phyloP scores from a whole-genome alignment of 441 rosid genomes.

The Capsella rubella region DNA sequence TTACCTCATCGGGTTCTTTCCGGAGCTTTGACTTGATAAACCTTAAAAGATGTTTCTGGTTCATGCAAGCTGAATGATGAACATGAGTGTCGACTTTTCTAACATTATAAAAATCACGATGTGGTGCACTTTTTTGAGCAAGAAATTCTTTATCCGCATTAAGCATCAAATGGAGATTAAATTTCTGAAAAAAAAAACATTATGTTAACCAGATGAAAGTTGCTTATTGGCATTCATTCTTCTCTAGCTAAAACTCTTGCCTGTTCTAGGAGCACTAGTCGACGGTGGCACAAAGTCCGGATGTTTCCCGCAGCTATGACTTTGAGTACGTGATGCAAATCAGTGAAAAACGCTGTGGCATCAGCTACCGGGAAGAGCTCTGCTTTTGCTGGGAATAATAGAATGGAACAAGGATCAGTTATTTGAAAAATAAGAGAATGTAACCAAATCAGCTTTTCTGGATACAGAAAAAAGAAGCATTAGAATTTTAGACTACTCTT shows the following conservation, averaged over 20 bases:
- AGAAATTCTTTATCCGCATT: conserved; percentile 97
- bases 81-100: conserved; percentile 99
- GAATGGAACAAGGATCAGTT: conserved; percentile 17
- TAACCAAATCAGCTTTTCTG: conserved; percentile 24
- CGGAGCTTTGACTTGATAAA: conserved; percentile 97
- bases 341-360: conserved; percentile 96
- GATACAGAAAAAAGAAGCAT: background rate
- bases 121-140: conserved; percentile 99
- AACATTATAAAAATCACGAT: conserved; percentile 97
- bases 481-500: conserved; percentile 41
- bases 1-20: conserved; percentile 99
- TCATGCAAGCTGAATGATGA: conserved; percentile 99
- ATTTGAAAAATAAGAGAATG: background rate
- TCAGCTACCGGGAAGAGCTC: conserved; percentile 97
- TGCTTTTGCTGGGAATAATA: conserved; percentile 60
- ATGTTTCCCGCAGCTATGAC: conserved; percentile 95
- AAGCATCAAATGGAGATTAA: conserved; percentile 99
- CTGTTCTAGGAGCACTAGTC: conserved; percentile 95
- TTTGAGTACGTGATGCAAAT: conserved; percentile 85
- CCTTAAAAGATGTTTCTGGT: conserved; percentile 98
- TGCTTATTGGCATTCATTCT: conserved; percentile 2
- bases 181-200: conserved; percentile 62
- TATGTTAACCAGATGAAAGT: conserved; percentile 37
- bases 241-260: conserved; percentile 44
- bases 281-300: conserved; percentile 91